phyloP scores from a whole-genome alignment of 805 yeast genomes.

The Wickerhamiella lipophila region DNA sequence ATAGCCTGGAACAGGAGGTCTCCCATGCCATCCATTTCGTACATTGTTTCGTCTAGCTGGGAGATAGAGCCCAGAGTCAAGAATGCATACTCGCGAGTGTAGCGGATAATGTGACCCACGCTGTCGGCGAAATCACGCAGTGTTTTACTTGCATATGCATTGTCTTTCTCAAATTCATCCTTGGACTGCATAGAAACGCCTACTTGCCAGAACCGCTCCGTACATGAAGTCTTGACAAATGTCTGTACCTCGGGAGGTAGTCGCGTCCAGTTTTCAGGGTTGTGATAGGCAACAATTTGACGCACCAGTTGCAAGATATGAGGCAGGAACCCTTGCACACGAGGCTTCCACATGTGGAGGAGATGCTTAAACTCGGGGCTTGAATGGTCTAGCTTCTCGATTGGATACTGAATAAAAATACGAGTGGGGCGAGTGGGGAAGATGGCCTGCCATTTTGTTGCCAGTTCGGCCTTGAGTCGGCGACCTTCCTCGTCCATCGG shows the following conservation, averaged over 20 bases:
- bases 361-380: constrained; percentile 60
- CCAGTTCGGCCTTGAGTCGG: constrained; percentile 57
- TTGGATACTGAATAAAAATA: constrained; percentile 86
- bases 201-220: constrained; percentile 96
- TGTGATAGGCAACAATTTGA: constrained; percentile 89
- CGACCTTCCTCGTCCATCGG: constrained; percentile 86
- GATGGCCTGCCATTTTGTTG: constrained; percentile 83
- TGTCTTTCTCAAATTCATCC: constrained; percentile 89
- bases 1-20: constrained; percentile 68
- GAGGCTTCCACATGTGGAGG: constrained; percentile 77
- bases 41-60: constrained; percentile 77
- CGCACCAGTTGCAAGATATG: constrained; percentile 75
- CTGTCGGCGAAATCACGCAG: constrained; percentile 94
- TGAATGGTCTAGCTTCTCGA: constrained; percentile 75
- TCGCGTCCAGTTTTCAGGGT: constrained; percentile 81
- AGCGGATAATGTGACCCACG: constrained; percentile 88
- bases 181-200: constrained; percentile 90
- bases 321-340: constrained; percentile 83
- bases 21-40: constrained; percentile 75
- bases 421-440: constrained; percentile 95
- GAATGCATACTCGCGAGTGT: constrained; percentile 91
- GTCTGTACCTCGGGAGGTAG: constrained; percentile 83
- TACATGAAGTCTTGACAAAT: constrained; percentile 77
- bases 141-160: constrained; percentile 85
- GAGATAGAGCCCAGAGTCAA: constrained; percentile 80